Conservation (phyloP, 129 eudicot genomes). For the Artemisia annua region DNA sequence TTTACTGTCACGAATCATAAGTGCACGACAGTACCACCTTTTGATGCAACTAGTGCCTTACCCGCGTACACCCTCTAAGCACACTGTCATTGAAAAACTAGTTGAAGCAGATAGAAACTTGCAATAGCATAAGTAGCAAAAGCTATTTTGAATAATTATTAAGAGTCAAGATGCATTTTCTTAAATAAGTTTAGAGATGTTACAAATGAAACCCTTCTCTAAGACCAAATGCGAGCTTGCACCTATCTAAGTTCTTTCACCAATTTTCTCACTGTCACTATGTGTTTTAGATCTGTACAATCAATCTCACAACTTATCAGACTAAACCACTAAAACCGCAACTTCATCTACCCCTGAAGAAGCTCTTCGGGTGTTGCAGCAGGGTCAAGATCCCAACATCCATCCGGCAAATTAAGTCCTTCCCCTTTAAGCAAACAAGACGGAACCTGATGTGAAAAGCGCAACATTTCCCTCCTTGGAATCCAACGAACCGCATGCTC, state of each 20-base stretch:
- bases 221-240: conserved; percentile 41
- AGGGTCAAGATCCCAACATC: conserved; percentile 94
- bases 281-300: conserved; percentile 57
- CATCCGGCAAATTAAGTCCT: conserved; percentile 61
- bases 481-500: conserved; percentile 54
- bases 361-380: conserved; percentile 94
- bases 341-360: conserved; percentile 41
- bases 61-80: too few relatives aligned
- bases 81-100: too few relatives aligned
- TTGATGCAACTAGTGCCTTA: too few relatives aligned
- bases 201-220: conserved; percentile 34
- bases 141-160: not conserved
- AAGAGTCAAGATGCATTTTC: conserved; percentile 10
- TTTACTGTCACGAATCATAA: too few relatives aligned
- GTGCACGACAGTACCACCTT: too few relatives aligned
- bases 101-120: too few relatives aligned
- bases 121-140: too few relatives aligned
- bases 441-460: conserved; percentile 90
- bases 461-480: conserved; percentile 80
- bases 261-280: conserved; percentile 20
- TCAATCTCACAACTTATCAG: conserved; percentile 42
- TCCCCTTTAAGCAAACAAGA: conserved; percentile 58
- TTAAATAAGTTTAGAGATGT: conserved; percentile 1
- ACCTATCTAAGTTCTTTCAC: conserved; percentile 36
- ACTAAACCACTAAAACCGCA: conserved; percentile 20